Evolutionary conservation across 345 rosid genomes (phyloP), one percentile per base, ranked within the genome.

Genomic region (Turritis glabra): DNA sequence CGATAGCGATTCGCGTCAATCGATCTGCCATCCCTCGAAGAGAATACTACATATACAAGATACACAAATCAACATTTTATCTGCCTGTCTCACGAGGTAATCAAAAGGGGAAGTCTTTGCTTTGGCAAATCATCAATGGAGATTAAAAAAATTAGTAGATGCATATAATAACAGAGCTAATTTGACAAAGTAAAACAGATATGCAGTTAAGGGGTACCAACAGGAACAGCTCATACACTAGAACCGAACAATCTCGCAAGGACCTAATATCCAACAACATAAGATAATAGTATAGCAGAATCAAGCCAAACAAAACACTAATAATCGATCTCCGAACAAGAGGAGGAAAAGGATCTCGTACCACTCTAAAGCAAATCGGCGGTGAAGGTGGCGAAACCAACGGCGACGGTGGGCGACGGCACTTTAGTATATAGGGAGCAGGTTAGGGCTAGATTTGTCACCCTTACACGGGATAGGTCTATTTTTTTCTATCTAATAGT

Each of bases 1-100:
- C 93, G 12, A 91, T 89, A 33, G 97, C 97, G 10, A 91, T 89
- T 79, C 93, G 90, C 11, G 97, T 89, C 84, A 89, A 79, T 25
- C 90, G 87, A 74, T 91, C 96, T 2, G 96, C 67, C 97, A 91
- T 37, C 43, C 4, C 43, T 38, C 43, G 0, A 33, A 5, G 12
- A 38, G 46, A n/a, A 41, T 41, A 5, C 18, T 41, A 41, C 46
- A 14, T 40, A 8, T 11, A 14, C 46, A 40, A 14, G 17, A 14
- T 40, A 40, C 46, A 40, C n/a, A 41, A 41, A 14, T 40, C 44
- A 3, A 40, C n/a, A 14, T 13, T 40, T 40, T n/a, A n/a, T n/a
- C n/a, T n/a, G 14, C 5, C n/a, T 38, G n/a, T 5, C 46, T 40
- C 7, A 40, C 17, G 17, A 40, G 44, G 17, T 40, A 40, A 14